Percentiles rank a stretch among this genome's conserved stretches.
phyloP scores from a whole-genome alignment of 108 stramenopile genomes.

The Pseudonitzschia pungens region DNA sequence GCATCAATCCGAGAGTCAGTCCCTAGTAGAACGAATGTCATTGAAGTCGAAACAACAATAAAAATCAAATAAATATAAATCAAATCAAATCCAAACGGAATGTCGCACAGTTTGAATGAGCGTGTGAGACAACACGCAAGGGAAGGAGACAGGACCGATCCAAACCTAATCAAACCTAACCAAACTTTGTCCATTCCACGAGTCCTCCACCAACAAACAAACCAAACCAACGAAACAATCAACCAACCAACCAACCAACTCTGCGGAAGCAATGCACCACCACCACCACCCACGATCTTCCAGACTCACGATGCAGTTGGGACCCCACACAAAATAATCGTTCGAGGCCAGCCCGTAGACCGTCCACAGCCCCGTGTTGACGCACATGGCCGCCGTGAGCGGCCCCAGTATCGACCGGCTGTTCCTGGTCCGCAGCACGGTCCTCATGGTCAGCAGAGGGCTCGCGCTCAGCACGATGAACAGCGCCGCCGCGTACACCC shows the following conservation, averaged over 20 bases:
- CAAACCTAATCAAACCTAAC: not conserved
- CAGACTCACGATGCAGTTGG: slow-evolving; percentile 27
- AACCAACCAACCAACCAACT: not conserved
- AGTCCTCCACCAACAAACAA: too few species aligned
- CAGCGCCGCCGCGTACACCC: slow-evolving; percentile 43
- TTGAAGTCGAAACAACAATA: not conserved
- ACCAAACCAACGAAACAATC: not conserved
- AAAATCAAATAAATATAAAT: too few species aligned
- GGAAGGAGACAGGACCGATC: not conserved
- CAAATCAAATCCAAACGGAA: too few species aligned
- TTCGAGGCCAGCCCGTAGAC: slow-evolving; percentile 48
- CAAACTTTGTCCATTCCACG: too few species aligned
- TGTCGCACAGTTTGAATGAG: too few species aligned
- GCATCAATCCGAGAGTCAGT: slow-evolving; percentile 13
- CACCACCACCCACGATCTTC: not conserved
- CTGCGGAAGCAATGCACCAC: not conserved
- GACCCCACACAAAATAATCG: slow-evolving; percentile 60
- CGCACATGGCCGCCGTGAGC: slow-evolving; percentile 48
- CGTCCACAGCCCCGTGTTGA: slow-evolving; percentile 57
- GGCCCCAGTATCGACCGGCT: slow-evolving; percentile 41
- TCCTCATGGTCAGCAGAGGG: slow-evolving; percentile 47
- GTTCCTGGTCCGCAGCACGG: slow-evolving; percentile 37
- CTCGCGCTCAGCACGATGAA: slow-evolving; percentile 48
- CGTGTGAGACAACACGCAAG: too few species aligned
- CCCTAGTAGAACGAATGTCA: not conserved